phyloP scores from a whole-genome alignment of 768 basidiomycete species.

The Sarcodon aspratus region DNA sequence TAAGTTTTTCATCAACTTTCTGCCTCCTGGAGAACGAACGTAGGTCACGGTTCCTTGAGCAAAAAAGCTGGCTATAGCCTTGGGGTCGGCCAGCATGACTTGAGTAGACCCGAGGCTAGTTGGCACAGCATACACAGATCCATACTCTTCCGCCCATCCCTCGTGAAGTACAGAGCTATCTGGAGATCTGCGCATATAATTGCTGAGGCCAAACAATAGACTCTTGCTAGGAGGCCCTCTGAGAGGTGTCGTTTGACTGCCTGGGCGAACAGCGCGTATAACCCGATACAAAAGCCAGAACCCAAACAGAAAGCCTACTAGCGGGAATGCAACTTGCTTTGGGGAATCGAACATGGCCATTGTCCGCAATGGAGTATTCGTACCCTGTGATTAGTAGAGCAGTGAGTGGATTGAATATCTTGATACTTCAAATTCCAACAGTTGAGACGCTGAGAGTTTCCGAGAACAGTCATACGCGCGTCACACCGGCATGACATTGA shows the following conservation, averaged over 20 bases:
- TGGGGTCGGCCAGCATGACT: slow-evolving; percentile 18
- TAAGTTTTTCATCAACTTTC: slow-evolving; percentile 24
- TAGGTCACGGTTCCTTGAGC: slow-evolving; percentile 39
- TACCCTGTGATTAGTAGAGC: too few relatives aligned
- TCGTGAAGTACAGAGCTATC: slow-evolving; percentile 26
- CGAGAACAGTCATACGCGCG: too few relatives aligned
- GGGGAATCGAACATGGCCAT: too few relatives aligned
- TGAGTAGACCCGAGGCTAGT: slow-evolving; percentile 8
- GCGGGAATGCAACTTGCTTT: too few relatives aligned
- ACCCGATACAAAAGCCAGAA: slow-evolving; percentile 11
- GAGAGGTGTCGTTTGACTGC: slow-evolving; percentile 22
- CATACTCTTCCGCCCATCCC: slow-evolving; percentile 36
- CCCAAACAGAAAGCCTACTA: not conserved
- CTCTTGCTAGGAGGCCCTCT: slow-evolving; percentile 30
- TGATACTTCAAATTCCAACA: too few relatives aligned
- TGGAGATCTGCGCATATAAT: slow-evolving; percentile 15
- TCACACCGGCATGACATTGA: too few relatives aligned
- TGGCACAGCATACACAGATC: slow-evolving; percentile 31
- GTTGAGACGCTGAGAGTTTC: too few relatives aligned
- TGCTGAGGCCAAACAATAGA: slow-evolving; percentile 28
- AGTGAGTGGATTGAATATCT: too few relatives aligned
- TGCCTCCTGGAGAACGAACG: slow-evolving; percentile 22
- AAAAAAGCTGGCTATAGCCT: slow-evolving; percentile 40
- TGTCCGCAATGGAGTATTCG: too few relatives aligned
- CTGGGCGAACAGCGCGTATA: slow-evolving; percentile 4